phyloP scores from a whole-genome alignment of 345 rosid genomes.

The Alliaria petiolata region DNA sequence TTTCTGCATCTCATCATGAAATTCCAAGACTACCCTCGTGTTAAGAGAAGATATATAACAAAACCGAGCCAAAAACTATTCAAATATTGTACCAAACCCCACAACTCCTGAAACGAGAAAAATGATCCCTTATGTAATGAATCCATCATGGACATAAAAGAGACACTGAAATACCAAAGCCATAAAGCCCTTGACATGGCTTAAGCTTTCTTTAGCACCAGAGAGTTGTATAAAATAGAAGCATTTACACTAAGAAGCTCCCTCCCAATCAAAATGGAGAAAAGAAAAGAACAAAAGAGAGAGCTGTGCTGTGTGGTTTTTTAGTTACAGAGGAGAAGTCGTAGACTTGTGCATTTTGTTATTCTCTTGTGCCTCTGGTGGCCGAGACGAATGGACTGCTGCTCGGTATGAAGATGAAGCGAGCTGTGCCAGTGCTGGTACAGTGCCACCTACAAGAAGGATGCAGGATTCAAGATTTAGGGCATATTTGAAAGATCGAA shows the following conservation, averaged over 20 bases:
- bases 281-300: neutral
- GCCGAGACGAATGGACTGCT: constrained; percentile 47
- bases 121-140: too few relatives aligned
- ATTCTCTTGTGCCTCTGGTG: constrained; percentile 40
- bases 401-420: constrained; percentile 81
- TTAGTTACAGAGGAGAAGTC: constrained; percentile 45
- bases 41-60: neutral
- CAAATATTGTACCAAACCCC: neutral
- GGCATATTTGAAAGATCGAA: neutral
- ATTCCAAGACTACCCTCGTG: constrained; percentile 16
- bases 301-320: neutral
- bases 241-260: too few relatives aligned
- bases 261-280: too few relatives aligned
- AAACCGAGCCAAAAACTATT: neutral
- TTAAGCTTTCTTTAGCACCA: neutral
- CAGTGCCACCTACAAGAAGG: constrained; percentile 63
- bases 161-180: too few relatives aligned
- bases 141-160: too few relatives aligned
- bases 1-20: neutral
- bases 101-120: neutral
- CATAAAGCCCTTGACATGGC: neutral
- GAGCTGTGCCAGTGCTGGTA: constrained; percentile 79
- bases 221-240: constrained; percentile 1
- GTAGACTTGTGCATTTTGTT: constrained; percentile 56
- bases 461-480: neutral